A percentile compares a stretch with the other conserved stretches of the same genome.
phyloP scores from a whole-genome alignment of 2,329 filamentous ascomycete species.

The Alternaria ventricosa region DNA sequence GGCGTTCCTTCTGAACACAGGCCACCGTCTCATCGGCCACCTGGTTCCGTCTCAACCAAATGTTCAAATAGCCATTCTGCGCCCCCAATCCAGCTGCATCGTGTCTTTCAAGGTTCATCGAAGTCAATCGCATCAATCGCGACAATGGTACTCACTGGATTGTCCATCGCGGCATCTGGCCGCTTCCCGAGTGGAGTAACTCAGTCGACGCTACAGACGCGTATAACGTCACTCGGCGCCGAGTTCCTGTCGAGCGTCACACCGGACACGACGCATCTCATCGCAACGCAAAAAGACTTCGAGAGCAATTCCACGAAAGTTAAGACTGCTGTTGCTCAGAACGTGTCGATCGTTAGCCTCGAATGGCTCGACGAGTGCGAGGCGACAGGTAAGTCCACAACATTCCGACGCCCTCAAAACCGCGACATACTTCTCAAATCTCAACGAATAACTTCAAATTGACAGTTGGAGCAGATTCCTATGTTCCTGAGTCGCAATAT shows the following conservation, averaged over 20 bases:
- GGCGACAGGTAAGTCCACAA: conserved; percentile 39
- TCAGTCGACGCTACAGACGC: conserved; percentile 58
- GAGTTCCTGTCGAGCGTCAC: conserved; percentile 57
- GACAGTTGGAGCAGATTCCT: conserved; percentile 21
- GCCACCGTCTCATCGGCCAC: conserved; percentile 5
- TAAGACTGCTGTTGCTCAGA: conserved; percentile 55
- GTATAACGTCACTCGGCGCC: conserved; percentile 60
- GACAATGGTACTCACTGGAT: conserved; percentile 54
- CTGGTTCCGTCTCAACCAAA: conserved; percentile 3
- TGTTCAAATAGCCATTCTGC: conserved; percentile 18
- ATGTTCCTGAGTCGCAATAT: conserved; percentile 50
- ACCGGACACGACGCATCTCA: conserved; percentile 61
- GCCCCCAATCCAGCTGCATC: not conserved
- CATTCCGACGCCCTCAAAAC: not conserved
- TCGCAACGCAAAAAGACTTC: conserved; percentile 63
- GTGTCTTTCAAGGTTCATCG: not conserved
- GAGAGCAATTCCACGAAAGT: conserved; percentile 60
- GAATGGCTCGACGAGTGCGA: conserved; percentile 69
- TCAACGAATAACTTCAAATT: not conserved
- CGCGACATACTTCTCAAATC: not conserved
- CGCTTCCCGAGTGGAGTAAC: conserved; percentile 60
- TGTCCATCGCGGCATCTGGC: conserved; percentile 65
- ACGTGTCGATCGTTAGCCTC: conserved; percentile 63
- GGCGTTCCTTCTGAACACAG: conserved; percentile 4
- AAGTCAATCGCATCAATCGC: not conserved